These are phyloP conservation scores for Dendrostoma leiphaemia DNA, from an alignment of 2,329 filamentous ascomycete genomes.

Conservation along the genomic window DNA sequence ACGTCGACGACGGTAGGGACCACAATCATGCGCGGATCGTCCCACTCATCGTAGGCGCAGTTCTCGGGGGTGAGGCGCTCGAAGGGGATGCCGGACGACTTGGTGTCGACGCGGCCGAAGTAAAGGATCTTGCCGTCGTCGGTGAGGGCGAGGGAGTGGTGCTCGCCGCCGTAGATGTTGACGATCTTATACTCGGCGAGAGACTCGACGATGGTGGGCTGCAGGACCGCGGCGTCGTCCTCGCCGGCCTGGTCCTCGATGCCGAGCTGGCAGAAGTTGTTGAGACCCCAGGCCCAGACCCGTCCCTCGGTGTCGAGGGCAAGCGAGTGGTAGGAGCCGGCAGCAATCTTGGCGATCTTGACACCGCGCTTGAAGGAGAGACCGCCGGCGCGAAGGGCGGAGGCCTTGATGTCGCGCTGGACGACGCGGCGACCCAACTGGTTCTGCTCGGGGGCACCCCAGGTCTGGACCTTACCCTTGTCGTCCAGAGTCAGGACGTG, in stretches of 20 bases:
- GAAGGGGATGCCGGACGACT: constrained; percentile 56
- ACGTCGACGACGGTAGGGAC: constrained; percentile 60
- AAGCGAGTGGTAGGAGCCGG: constrained; percentile 79
- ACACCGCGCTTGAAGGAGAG: constrained; percentile 43
- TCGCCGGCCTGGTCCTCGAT: constrained; percentile 58
- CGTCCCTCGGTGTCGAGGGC: constrained; percentile 68
- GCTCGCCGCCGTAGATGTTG: constrained; percentile 65
- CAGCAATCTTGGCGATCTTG: constrained; percentile 63
- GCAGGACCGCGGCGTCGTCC: constrained; percentile 69
- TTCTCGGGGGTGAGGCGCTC: constrained; percentile 54
- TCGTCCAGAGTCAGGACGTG: constrained; percentile 67
- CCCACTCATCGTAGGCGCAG: constrained; percentile 62
- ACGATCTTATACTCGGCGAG: constrained; percentile 64
- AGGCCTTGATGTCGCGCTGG: constrained; percentile 46
- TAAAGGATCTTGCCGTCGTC: constrained; percentile 55
- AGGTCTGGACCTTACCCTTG: constrained; percentile 64
- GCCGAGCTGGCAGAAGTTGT: constrained; percentile 82
- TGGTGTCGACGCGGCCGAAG: constrained; percentile 59
- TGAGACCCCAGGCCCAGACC: constrained; percentile 81
- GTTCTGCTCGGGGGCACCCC: constrained; percentile 70
- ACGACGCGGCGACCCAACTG: constrained; percentile 60
- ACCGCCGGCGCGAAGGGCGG: constrained; percentile 32
- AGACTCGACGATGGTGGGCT: constrained; percentile 64
- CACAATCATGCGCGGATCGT: constrained; percentile 68
- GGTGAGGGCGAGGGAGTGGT: constrained; percentile 70